Base-by-base conservation (phyloP, 1,284 basidiomycete genomes). In the Marasmius sp. region DNA sequence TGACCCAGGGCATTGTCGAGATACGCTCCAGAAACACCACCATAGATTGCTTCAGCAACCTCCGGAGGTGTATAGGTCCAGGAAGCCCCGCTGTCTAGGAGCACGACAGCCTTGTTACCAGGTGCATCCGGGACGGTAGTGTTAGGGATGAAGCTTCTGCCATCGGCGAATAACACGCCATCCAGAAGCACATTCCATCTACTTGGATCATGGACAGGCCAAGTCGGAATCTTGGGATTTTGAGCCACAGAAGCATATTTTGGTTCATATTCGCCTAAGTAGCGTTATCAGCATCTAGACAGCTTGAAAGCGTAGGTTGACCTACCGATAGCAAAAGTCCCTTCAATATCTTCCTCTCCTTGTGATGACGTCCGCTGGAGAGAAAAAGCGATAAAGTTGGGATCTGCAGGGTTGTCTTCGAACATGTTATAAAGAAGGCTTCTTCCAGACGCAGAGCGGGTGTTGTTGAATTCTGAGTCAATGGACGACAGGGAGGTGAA, bases 101-200 rank as follows among this genome's bases (percentile, higher is more conserved):
- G 77, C 18, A 84, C 82, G 50, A 92, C 89, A 14, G 89, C 89
- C 67, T 86, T 87, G 68, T 86, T 84, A 33, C 77, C 75, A 7
- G 90, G 89, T 0, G 82, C 89, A 36, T 77, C 78, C 6, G 72
- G 51, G n/a, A 92, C 83, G 3, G 71, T 75, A 36, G 82, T 87
- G 11, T 80, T 81, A 3, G 89, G 83, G 11, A 79, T 68, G 22
- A 83, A 72, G 6, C 82, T 79, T 22, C 78, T 77, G 33, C 74
- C 73, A 47, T 84, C 85, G 11, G 90, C 77, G 57, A 91, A 79
- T 58, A 91, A 71, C 16, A 47, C 45, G 16, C 85, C 85, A 59
- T 92, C 91, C 57, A 93, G 70, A 11, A 93, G 81, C 49, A 93
- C 78, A 61, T 83, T 91, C 91, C 92, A 93, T 33, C 89, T 81